Evolutionary conservation across 352 stramenopile genomes (phyloP).

Genomic region (Globisporangium canariense): DNA sequence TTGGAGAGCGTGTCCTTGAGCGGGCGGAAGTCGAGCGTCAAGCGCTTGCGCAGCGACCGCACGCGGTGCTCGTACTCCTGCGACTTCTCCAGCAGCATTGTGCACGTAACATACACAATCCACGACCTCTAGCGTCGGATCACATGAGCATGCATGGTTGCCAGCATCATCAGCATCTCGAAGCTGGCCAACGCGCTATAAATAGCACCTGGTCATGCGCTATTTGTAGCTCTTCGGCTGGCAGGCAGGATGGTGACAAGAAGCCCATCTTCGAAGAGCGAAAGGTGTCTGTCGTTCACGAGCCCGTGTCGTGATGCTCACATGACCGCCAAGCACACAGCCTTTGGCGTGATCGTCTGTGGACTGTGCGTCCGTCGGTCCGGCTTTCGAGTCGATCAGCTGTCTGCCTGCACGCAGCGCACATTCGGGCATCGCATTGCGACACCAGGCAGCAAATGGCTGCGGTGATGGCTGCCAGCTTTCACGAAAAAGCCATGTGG

Average conservation of each 20-base stretch:
- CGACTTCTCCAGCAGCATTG: constrained; percentile 26
- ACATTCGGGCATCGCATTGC: not conserved
- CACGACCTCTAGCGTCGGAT: not conserved
- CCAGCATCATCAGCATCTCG: not conserved
- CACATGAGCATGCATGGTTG: not conserved
- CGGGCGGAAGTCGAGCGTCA: constrained; percentile 57
- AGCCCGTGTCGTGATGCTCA: too few species aligned
- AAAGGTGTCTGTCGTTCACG: too few species aligned
- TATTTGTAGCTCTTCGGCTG: too few species aligned
- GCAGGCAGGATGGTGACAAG: too few species aligned
- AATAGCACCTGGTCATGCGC: not conserved
- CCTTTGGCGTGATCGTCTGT: too few species aligned
- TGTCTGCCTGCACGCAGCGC: not conserved
- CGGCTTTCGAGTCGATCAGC: not conserved
- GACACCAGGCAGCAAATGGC: not conserved
- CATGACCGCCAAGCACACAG: not conserved
- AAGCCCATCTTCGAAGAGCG: too few species aligned
- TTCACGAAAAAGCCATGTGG: not conserved
- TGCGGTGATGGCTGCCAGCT: not conserved
- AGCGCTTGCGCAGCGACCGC: constrained; percentile 37
- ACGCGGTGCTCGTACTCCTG: constrained; percentile 41
- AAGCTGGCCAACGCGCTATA: not conserved
- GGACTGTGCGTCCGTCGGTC: too few species aligned
- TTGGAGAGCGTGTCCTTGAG: constrained; percentile 44
- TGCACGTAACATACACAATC: not conserved